A percentile compares a stretch with the other conserved stretches of the same genome.
Evolutionary conservation across 2,329 filamentous ascomycete species (phyloP).

Genomic region (Ceratocystis papillata): DNA sequence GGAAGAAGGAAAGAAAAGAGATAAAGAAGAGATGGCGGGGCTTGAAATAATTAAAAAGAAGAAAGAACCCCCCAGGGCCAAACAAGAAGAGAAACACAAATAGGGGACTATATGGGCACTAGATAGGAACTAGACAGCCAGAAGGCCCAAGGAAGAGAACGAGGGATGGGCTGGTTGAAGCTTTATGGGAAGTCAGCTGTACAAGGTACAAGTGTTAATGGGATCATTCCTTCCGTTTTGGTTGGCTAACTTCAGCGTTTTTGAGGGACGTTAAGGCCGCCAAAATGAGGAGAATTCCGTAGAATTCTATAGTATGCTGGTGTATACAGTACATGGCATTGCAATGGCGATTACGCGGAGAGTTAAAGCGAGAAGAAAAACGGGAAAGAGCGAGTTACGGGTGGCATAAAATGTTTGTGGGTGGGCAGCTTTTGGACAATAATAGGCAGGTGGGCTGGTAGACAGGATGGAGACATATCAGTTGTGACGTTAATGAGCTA

Average conservation of each 20-base stretch:
- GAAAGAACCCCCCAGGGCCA: too few species aligned
- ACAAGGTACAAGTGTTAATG: background rate
- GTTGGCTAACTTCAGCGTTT: background rate
- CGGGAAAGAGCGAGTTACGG: too few species aligned
- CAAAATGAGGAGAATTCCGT: background rate
- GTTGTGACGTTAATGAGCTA: background rate
- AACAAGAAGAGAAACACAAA: too few species aligned
- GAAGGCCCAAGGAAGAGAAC: constrained; percentile 13
- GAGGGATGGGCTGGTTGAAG: constrained; percentile 23
- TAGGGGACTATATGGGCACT: too few species aligned
- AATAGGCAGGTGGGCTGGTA: background rate
- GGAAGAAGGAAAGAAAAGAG: constrained; percentile 24
- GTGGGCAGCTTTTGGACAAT: too few species aligned
- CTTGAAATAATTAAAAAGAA: background rate
- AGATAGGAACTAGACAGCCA: too few species aligned
- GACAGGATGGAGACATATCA: background rate
- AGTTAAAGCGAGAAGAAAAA: too few species aligned
- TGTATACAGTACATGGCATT: constrained; percentile 2
- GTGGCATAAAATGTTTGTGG: too few species aligned
- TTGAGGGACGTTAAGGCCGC: background rate
- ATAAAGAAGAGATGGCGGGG: constrained; percentile 24
- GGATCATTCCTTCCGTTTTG: constrained; percentile 3
- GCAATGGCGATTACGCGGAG: background rate
- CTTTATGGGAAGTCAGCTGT: constrained; percentile 7
- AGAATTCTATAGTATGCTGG: background rate